A percentile compares a stretch with the other conserved stretches of the same genome.
These are phyloP conservation scores for Mycena amicta DNA, from an alignment of 768 basidiomycete genomes.

Conservation along the genomic window DNA sequence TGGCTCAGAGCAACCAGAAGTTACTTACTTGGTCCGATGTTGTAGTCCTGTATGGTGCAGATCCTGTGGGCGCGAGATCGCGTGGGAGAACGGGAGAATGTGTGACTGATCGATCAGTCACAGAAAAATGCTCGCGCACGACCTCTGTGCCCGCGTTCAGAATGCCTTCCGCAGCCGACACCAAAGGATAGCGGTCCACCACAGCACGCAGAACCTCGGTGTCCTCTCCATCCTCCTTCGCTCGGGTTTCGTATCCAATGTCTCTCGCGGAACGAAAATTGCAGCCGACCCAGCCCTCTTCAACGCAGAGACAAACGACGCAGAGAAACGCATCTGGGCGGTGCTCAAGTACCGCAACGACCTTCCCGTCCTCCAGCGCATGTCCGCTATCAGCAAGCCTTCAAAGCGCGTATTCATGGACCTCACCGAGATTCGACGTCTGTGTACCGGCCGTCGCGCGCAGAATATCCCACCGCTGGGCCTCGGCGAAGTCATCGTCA, in stretches of 20 bases:
- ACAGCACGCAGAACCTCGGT: slow-evolving; percentile 87
- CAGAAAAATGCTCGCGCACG: slow-evolving; percentile 75
- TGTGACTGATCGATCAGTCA: too few relatives aligned
- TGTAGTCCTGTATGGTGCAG: too few relatives aligned
- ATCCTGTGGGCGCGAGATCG: neutral
- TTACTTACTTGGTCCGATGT: too few relatives aligned
- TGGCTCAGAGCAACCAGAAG: too few relatives aligned
- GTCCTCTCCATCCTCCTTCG: slow-evolving; percentile 92
- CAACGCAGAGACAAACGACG: slow-evolving; percentile 49
- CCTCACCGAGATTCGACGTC: slow-evolving; percentile 65
- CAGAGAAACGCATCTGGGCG: slow-evolving; percentile 87
- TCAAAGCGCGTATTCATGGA: slow-evolving; percentile 81
- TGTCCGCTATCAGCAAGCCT: slow-evolving; percentile 84
- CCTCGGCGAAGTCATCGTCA: slow-evolving; percentile 91
- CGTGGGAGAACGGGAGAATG: neutral
- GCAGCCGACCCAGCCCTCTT: slow-evolving; percentile 70
- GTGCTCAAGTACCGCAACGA: slow-evolving; percentile 93
- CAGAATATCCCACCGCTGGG: slow-evolving; percentile 82
- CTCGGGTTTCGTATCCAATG: slow-evolving; percentile 80
- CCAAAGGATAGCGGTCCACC: slow-evolving; percentile 72
- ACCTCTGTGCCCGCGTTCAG: slow-evolving; percentile 88
- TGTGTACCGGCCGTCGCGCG: slow-evolving; percentile 83
- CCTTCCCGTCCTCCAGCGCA: slow-evolving; percentile 75
- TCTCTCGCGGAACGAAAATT: slow-evolving; percentile 77
- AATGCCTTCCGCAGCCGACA: slow-evolving; percentile 92